A percentile compares a stretch with the other conserved stretches of the same genome.
Evolutionary conservation across 2,329 filamentous ascomycete species (phyloP).

Genomic region (Ceratocystis alfenasii): DNA sequence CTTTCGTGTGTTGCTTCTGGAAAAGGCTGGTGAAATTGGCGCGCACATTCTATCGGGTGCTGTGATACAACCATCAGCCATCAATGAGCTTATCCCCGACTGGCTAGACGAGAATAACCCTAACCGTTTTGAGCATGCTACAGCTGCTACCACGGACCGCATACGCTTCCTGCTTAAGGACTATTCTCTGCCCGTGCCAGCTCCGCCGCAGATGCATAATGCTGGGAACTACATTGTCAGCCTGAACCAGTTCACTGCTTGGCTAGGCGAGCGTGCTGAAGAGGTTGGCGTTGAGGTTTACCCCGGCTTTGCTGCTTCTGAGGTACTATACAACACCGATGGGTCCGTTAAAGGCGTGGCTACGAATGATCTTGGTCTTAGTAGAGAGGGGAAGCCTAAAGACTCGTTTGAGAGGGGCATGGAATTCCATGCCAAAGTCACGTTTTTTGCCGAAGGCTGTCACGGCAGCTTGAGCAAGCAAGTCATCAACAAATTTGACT

Average conservation of each 20-base stretch:
- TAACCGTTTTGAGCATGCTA: slow-evolving; percentile 74
- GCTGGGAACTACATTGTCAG: slow-evolving; percentile 96
- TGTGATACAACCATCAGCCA: slow-evolving; percentile 77
- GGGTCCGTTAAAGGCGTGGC: slow-evolving; percentile 88
- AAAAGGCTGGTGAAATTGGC: slow-evolving; percentile 90
- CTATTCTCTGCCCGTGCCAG: slow-evolving; percentile 64
- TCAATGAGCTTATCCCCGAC: slow-evolving; percentile 84
- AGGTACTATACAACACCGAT: slow-evolving; percentile 76
- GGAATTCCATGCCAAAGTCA: slow-evolving; percentile 91
- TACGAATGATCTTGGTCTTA: slow-evolving; percentile 86
- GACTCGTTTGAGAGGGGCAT: slow-evolving; percentile 90
- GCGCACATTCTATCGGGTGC: slow-evolving; percentile 94
- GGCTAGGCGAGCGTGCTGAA: slow-evolving; percentile 92
- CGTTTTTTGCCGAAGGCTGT: slow-evolving; percentile 86
- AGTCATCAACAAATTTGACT: slow-evolving; percentile 84
- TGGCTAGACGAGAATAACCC: slow-evolving; percentile 87
- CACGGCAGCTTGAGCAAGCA: slow-evolving; percentile 94
- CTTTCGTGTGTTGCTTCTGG: slow-evolving; percentile 81
- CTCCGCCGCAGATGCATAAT: slow-evolving; percentile 95
- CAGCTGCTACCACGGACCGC: slow-evolving; percentile 68
- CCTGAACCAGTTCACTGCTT: slow-evolving; percentile 87
- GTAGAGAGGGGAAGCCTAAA: slow-evolving; percentile 70
- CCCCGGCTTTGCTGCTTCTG: slow-evolving; percentile 86
- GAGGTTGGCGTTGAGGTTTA: slow-evolving; percentile 94
- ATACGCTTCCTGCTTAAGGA: slow-evolving; percentile 92